phyloP scores from a whole-genome alignment of 2,329 filamentous ascomycete species.

The Neurospora crassa region DNA sequence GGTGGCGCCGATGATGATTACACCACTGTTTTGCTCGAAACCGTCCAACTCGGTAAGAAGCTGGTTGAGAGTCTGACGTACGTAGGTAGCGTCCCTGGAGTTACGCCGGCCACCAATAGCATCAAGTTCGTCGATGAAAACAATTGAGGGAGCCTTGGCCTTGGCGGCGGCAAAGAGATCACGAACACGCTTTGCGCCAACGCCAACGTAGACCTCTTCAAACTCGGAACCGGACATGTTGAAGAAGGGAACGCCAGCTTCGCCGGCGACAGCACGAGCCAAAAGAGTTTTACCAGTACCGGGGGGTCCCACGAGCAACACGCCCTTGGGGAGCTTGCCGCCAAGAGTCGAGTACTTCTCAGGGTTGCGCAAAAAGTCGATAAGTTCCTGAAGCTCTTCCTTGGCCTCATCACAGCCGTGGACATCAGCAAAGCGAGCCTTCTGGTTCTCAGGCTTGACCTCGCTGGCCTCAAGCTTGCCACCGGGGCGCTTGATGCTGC shows the following conservation, averaged over 20 bases:
- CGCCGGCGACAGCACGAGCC: conserved; percentile 88
- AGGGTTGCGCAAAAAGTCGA: conserved; percentile 90
- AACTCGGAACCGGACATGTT: conserved; percentile 99
- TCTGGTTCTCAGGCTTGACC: conserved; percentile 88
- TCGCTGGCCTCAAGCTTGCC: conserved; percentile 64
- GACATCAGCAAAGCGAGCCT: conserved; percentile 81
- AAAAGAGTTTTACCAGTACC: conserved; percentile 97
- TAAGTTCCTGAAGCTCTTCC: conserved; percentile 92
- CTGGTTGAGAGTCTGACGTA: conserved; percentile 96
- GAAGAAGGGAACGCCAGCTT: conserved; percentile 97
- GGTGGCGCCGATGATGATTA: conserved; percentile 92
- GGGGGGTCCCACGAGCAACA: conserved; percentile 87
- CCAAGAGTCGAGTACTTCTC: conserved; percentile 89
- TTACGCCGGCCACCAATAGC: conserved; percentile 93
- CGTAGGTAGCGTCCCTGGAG: conserved; percentile 84
- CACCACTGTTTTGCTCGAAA: conserved; percentile 87
- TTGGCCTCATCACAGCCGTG: conserved; percentile 98
- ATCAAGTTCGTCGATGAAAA: conserved; percentile 82
- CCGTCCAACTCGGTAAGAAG: conserved; percentile 94
- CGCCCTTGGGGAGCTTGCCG: conserved; percentile 93
- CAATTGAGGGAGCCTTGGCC: conserved; percentile 42
- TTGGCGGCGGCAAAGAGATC: conserved; percentile 34
- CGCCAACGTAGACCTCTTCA: conserved; percentile 95
- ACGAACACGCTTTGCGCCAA: conserved; percentile 69
- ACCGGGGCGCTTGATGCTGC: conserved; percentile 68